These are phyloP conservation scores for Ophiostoma ulmi DNA, from an alignment of 2,329 filamentous ascomycete genomes.

Conservation along the genomic window DNA sequence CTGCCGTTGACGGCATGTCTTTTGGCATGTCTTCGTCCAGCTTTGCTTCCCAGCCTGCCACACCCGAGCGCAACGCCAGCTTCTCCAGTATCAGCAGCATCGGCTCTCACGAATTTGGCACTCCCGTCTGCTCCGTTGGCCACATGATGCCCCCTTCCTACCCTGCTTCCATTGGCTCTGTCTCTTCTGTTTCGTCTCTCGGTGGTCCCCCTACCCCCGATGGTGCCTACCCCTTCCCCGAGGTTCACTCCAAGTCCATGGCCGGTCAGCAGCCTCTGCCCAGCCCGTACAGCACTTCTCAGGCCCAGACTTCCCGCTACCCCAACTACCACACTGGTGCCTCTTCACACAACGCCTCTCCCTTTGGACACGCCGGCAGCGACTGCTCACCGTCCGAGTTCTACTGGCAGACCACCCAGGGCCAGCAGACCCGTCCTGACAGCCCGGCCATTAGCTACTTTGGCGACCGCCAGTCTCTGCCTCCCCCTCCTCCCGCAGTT, in stretches of 20 bases:
- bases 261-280: constrained; percentile 21
- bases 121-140: constrained; percentile 61
- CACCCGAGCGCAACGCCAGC: constrained; percentile 26
- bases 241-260: constrained; percentile 16
- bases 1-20: constrained; percentile 14
- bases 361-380: constrained; percentile 20
- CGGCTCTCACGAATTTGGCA: constrained; percentile 13
- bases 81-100: constrained; percentile 23
- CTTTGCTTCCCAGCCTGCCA: constrained; percentile 21
- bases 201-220: constrained; percentile 24
- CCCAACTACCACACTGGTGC: constrained; percentile 6
- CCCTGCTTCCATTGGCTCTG: constrained; percentile 64
- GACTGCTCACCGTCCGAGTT: constrained; percentile 27
- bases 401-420: constrained; percentile 19
- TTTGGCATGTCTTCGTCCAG: constrained; percentile 18
- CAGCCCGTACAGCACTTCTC: constrained; percentile 35
- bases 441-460: constrained; percentile 32
- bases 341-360: constrained; percentile 10
- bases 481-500: constrained; percentile 25
- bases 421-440: constrained; percentile 19
- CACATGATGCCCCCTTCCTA: constrained; percentile 76
- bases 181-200: constrained; percentile 40
- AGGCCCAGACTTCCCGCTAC: constrained; percentile 2
- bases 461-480: constrained; percentile 25
- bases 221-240: constrained; percentile 22